Percentiles rank a stretch among this genome's conserved stretches.
phyloP scores from a whole-genome alignment of 345 rosid genomes.

The Turritis glabra region DNA sequence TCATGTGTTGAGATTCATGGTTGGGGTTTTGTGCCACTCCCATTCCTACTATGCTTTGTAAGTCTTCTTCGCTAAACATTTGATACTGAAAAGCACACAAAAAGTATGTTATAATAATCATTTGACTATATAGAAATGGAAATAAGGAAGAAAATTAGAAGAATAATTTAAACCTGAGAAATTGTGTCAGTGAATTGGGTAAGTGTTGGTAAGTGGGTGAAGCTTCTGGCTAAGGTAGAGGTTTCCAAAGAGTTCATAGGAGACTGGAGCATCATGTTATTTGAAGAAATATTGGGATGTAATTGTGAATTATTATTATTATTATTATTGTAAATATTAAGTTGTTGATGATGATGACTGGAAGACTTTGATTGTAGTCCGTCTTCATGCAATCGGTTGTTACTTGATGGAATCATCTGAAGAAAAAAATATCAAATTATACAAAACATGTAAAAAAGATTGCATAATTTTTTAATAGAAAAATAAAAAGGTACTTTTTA shows the following conservation, averaged over 20 bases:
- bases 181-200: constrained; percentile 48
- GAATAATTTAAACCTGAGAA: constrained; percentile 49
- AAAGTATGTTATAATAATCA: background rate
- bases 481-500: constrained; percentile 21
- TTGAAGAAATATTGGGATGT: constrained; percentile 42
- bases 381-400: constrained; percentile 47
- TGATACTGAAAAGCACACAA: constrained; percentile 42
- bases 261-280: constrained; percentile 36
- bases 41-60: constrained; percentile 85
- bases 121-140: background rate
- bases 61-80: constrained; percentile 69
- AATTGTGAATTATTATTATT: constrained; percentile 39
- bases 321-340: constrained; percentile 26
- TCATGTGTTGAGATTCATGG: constrained; percentile 48
- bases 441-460: background rate
- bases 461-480: background rate
- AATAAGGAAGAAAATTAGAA: background rate
- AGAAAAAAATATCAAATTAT: constrained; percentile 35
- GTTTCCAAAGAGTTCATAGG: constrained; percentile 43
- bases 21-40: constrained; percentile 60
- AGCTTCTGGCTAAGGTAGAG: constrained; percentile 25
- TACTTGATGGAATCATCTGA: constrained; percentile 42
- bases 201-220: constrained; percentile 52
- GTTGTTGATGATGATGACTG: constrained; percentile 21
- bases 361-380: constrained; percentile 55